These are phyloP conservation scores for Candida easanensis DNA, from an alignment of 805 yeast genomes.

Conservation along the genomic window DNA sequence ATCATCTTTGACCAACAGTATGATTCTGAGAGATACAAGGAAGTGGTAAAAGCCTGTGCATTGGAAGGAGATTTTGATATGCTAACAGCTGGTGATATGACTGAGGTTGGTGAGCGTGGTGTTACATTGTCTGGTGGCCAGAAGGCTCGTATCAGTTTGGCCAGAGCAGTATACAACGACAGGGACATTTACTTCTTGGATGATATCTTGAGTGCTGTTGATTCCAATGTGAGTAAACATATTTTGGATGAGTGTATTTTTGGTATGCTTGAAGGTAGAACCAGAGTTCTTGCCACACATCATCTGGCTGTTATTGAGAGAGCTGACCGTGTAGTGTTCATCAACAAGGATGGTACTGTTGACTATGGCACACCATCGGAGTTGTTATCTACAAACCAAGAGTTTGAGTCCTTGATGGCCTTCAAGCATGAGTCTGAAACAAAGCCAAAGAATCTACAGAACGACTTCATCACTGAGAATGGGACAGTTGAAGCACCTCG, in stretches of 20 bases:
- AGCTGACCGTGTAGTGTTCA: conserved; percentile 67
- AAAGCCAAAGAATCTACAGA: not conserved
- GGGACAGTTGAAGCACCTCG: not conserved
- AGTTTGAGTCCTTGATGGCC: conserved; percentile 49
- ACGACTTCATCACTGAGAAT: conserved; percentile 1
- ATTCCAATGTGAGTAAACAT: conserved; percentile 73
- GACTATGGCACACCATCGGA: conserved; percentile 60
- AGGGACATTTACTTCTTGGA: conserved; percentile 58
- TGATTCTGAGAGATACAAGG: conserved; percentile 48
- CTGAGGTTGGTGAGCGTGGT: conserved; percentile 84
- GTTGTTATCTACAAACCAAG: conserved; percentile 40
- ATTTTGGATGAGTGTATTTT: conserved; percentile 63
- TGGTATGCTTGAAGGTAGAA: conserved; percentile 51
- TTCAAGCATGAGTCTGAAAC: conserved; percentile 21
- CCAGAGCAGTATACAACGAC: conserved; percentile 63
- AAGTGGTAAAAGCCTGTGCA: conserved; percentile 61
- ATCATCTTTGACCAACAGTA: conserved; percentile 61
- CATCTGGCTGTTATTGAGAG: conserved; percentile 64
- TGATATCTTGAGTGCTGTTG: conserved; percentile 69
- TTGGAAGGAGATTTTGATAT: conserved; percentile 57
- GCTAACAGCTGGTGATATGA: conserved; percentile 69
- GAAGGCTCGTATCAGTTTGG: conserved; percentile 59
- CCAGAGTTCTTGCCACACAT: conserved; percentile 85
- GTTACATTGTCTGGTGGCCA: conserved; percentile 77
- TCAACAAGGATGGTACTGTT: conserved; percentile 59